A percentile compares a stretch with the other conserved stretches of the same genome.
Evolutionary conservation across 352 stramenopile genomes (phyloP).

Genomic region (Phytopythium oedochilum): DNA sequence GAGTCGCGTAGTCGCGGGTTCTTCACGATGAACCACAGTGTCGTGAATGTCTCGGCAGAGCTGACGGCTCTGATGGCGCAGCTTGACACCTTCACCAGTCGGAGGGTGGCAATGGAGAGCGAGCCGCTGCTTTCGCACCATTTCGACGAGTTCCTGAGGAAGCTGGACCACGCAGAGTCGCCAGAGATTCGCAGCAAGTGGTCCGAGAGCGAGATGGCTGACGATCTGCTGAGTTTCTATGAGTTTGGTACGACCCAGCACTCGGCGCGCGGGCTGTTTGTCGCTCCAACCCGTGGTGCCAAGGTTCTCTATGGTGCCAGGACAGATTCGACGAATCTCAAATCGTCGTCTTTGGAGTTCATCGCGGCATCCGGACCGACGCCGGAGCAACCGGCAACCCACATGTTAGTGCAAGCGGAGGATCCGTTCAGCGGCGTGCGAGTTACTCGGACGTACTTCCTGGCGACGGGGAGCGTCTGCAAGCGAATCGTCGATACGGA

Average conservation of each 20-base stretch:
- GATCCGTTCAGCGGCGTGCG: conserved; percentile 68
- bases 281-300: conserved; percentile 27
- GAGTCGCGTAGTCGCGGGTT: conserved; percentile 38
- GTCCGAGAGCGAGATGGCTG: conserved; percentile 50
- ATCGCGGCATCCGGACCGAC: conserved; percentile 23
- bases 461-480: conserved; percentile 50
- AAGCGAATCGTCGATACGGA: conserved; percentile 52
- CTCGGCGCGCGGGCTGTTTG: conserved; percentile 27
- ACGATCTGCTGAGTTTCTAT: conserved; percentile 74
- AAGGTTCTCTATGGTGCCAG: conserved; percentile 61
- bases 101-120: conserved; percentile 44
- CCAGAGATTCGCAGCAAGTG: conserved; percentile 28
- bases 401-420: conserved; percentile 66
- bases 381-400: conserved; percentile 28
- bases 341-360: conserved; percentile 30
- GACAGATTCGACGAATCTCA: conserved; percentile 20
- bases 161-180: conserved; percentile 61
- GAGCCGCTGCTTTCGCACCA: conserved; percentile 51
- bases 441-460: conserved; percentile 62
- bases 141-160: conserved; percentile 59
- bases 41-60: conserved; percentile 46
- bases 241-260: conserved; percentile 79
- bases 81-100: conserved; percentile 52
- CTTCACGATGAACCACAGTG: conserved; percentile 71
- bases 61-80: conserved; percentile 33